A percentile compares a stretch with the other conserved stretches of the same genome.
phyloP scores from a whole-genome alignment of 805 yeast genomes.

The Sugiyamaella mastotermitis region DNA sequence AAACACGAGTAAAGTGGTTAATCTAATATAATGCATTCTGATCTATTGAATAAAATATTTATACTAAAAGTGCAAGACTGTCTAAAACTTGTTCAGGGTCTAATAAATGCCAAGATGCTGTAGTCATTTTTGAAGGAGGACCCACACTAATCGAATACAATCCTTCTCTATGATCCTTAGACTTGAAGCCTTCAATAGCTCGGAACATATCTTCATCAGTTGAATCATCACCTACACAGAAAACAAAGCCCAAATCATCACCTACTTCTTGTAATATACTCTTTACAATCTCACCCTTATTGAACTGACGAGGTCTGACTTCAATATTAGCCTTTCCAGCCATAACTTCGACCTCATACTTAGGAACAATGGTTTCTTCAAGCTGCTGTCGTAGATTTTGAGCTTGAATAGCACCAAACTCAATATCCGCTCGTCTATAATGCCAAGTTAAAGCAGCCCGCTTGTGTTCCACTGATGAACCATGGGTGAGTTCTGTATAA shows the following conservation, averaged over 20 bases:
- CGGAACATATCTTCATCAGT: constrained; percentile 98
- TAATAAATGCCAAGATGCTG: constrained; percentile 76
- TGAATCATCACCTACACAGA: constrained; percentile 91
- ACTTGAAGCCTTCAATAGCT: constrained; percentile 44
- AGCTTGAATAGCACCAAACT: constrained; percentile 83
- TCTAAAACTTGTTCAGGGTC: constrained; percentile 83
- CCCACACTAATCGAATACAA: constrained; percentile 86
- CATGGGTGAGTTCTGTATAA: constrained; percentile 86
- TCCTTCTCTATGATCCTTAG: constrained; percentile 38
- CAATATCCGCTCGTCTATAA: constrained; percentile 91
- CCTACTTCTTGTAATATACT: constrained; percentile 51
- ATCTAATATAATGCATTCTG: too few relatives aligned
- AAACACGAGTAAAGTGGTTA: too few relatives aligned
- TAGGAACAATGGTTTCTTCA: constrained; percentile 48
- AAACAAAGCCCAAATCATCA: constrained; percentile 67
- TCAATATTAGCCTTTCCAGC: constrained; percentile 95
- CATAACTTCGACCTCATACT: constrained; percentile 90
- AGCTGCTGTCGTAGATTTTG: constrained; percentile 62
- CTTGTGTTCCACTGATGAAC: constrained; percentile 78
- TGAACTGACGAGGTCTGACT: constrained; percentile 91
- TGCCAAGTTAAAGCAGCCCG: constrained; percentile 98
- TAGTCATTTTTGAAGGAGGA: constrained; percentile 79
- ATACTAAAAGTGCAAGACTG: too few relatives aligned
- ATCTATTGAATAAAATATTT: too few relatives aligned
- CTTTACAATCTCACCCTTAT: constrained; percentile 94